These are phyloP conservation scores for Zygosaccharomyces siamensis DNA, from an alignment of 805 yeast genomes.

Conservation along the genomic window DNA sequence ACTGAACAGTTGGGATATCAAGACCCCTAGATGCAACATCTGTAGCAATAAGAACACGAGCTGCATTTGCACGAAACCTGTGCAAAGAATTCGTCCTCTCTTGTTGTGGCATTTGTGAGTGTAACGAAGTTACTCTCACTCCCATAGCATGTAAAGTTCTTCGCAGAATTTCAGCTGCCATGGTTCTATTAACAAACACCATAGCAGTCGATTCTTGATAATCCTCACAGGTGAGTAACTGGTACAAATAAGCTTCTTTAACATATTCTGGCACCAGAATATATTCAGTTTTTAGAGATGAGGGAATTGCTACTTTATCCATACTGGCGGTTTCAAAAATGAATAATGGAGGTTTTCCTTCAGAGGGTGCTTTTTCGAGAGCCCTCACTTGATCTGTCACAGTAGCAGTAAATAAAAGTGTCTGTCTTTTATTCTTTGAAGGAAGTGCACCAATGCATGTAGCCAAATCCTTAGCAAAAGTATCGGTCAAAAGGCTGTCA, in stretches of 20 bases:
- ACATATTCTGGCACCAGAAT: constrained; percentile 81
- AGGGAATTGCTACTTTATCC: constrained; percentile 77
- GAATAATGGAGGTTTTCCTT: constrained; percentile 52
- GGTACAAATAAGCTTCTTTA: constrained; percentile 80
- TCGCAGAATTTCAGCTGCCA: constrained; percentile 81
- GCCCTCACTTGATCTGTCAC: constrained; percentile 88
- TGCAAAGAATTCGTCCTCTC: constrained; percentile 91
- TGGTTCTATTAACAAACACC: constrained; percentile 86
- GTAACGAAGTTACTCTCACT: constrained; percentile 80
- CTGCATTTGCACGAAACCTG: constrained; percentile 91
- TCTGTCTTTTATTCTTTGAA: constrained; percentile 67
- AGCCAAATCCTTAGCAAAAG: constrained; percentile 74
- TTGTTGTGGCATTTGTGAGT: constrained; percentile 89
- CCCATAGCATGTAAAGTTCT: constrained; percentile 70
- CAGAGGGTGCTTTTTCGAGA: constrained; percentile 57
- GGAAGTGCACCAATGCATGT: constrained; percentile 73
- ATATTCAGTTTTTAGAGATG: constrained; percentile 59
- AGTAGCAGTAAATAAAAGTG: constrained; percentile 90
- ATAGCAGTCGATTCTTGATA: constrained; percentile 67
- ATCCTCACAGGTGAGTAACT: constrained; percentile 56
- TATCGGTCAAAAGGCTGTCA: constrained; percentile 78
- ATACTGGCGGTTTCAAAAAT: constrained; percentile 70
- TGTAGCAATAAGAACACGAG: constrained; percentile 87
- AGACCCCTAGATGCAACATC: constrained; percentile 97
- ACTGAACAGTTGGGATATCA: constrained; percentile 88